A percentile compares a stretch with the other conserved stretches of the same genome.
Evolutionary conservation across 306 rosid genomes (phyloP).

Genomic region (Nissolia schottii): DNA sequence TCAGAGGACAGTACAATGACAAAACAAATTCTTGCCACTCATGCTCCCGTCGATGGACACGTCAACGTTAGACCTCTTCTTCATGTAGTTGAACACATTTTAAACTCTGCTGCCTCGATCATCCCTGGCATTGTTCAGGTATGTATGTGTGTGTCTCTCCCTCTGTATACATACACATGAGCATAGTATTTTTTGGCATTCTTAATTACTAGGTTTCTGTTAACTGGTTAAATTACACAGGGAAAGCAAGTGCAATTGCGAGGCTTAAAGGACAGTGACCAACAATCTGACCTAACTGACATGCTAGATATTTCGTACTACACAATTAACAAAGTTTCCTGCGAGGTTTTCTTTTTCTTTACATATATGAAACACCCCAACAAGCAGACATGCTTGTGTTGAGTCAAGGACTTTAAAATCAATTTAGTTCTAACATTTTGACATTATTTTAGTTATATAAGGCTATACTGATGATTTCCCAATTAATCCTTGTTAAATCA

Average conservation of each 20-base stretch:
- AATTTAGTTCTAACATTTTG: too few species aligned
- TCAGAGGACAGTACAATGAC: slow-evolving; percentile 42
- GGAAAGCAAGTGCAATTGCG: slow-evolving; percentile 21
- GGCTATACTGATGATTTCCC: too few species aligned
- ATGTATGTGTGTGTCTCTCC: neutral
- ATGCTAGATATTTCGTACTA: slow-evolving; percentile 35
- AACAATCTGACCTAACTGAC: slow-evolving; percentile 29
- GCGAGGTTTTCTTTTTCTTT: slow-evolving; percentile 45
- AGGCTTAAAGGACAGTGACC: slow-evolving; percentile 25
- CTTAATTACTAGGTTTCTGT: neutral
- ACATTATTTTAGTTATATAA: too few species aligned
- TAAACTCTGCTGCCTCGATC: slow-evolving; percentile 29
- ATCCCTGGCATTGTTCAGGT: slow-evolving; percentile 35
- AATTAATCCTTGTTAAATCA: too few species aligned
- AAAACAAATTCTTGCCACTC: slow-evolving; percentile 39
- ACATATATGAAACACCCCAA: neutral
- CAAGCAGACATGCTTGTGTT: neutral
- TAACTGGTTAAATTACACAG: slow-evolving; percentile 15
- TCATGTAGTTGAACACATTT: slow-evolving; percentile 44
- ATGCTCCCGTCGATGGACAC: slow-evolving; percentile 36
- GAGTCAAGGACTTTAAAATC: too few species aligned
- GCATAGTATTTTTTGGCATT: neutral
- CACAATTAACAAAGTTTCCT: slow-evolving; percentile 41
- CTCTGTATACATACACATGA: neutral
- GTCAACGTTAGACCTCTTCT: slow-evolving; percentile 45